Evolutionary conservation across 2,329 filamentous ascomycete genomes (phyloP).

Genomic region (Nemania diffusa): DNA sequence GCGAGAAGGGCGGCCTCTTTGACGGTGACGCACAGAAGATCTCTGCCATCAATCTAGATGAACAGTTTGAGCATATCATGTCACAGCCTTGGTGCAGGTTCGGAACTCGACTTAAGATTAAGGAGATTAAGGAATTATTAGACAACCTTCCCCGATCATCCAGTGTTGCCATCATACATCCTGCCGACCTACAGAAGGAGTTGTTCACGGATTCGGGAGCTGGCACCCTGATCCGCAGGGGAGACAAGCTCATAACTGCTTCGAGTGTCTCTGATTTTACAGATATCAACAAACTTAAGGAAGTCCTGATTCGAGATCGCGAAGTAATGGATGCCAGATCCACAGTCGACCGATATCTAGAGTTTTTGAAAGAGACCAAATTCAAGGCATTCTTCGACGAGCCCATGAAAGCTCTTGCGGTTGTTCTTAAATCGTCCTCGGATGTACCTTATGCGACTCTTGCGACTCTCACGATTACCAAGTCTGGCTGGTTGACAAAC

Average conservation of each 20-base stretch:
- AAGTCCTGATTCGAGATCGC: conserved; percentile 82
- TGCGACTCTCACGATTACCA: conserved; percentile 91
- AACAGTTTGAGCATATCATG: conserved; percentile 95
- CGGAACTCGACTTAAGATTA: conserved; percentile 95
- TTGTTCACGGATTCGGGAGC: conserved; percentile 96
- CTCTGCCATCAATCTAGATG: conserved; percentile 95
- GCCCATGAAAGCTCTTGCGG: conserved; percentile 88
- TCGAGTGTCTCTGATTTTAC: conserved; percentile 78
- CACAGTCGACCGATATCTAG: conserved; percentile 87
- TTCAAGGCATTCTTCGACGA: conserved; percentile 98
- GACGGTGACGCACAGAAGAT: conserved; percentile 95
- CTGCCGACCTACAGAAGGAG: conserved; percentile 94
- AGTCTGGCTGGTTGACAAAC: conserved; percentile 93
- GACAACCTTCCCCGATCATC: conserved; percentile 89
- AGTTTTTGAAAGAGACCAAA: conserved; percentile 77
- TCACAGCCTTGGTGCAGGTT: conserved; percentile 93
- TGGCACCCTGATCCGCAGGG: conserved; percentile 89
- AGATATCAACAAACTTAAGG: conserved; percentile 80
- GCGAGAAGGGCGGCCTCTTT: conserved; percentile 95
- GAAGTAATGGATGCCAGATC: conserved; percentile 83
- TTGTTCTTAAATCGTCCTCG: conserved; percentile 80
- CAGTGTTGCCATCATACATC: conserved; percentile 97
- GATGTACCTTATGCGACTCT: conserved; percentile 80
- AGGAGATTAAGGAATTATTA: conserved; percentile 94
- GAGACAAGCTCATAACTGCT: conserved; percentile 85